Evolutionary conservation across 176 grass and related monocot genomes (phyloP).

Genomic region (Oryza rufipogon): DNA sequence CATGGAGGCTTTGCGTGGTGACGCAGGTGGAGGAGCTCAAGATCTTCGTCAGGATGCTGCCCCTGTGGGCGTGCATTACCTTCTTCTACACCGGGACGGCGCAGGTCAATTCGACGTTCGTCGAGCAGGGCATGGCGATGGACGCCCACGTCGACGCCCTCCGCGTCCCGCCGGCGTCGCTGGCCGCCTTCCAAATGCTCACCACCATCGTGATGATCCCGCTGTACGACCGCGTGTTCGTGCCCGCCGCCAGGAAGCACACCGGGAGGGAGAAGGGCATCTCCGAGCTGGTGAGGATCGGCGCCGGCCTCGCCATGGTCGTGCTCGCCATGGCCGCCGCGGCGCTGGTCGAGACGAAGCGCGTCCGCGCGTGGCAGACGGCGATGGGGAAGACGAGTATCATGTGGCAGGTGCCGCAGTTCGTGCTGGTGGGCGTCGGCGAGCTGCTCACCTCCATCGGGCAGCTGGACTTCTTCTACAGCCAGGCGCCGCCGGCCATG

Average conservation of each 20-base stretch:
- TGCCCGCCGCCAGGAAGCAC: not conserved
- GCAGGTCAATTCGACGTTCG: conserved; percentile 37
- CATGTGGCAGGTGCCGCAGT: conserved; percentile 50
- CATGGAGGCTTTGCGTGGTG: not conserved
- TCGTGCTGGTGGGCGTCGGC: conserved; percentile 42
- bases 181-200: conserved; percentile 24
- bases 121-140: conserved; percentile 43
- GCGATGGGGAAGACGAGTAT: not conserved
- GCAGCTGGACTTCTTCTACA: conserved; percentile 69
- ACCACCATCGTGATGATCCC: conserved; percentile 21
- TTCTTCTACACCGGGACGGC: conserved; percentile 30
- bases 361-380: not conserved
- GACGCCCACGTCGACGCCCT: conserved; percentile 12
- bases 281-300: conserved; percentile 24
- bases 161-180: conserved; percentile 28
- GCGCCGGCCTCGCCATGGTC: not conserved
- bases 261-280: conserved; percentile 22
- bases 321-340: conserved; percentile 33
- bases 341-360: conserved; percentile 15
- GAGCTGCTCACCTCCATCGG: conserved; percentile 51
- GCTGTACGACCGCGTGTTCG: conserved; percentile 21
- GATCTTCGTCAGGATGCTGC: conserved; percentile 35
- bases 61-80: conserved; percentile 22
- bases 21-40: conserved; percentile 44
- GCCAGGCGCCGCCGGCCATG: conserved; percentile 62